Base-by-base conservation (phyloP, 2,329 filamentous ascomycete genomes). In the Stemphylium lycopersici region DNA sequence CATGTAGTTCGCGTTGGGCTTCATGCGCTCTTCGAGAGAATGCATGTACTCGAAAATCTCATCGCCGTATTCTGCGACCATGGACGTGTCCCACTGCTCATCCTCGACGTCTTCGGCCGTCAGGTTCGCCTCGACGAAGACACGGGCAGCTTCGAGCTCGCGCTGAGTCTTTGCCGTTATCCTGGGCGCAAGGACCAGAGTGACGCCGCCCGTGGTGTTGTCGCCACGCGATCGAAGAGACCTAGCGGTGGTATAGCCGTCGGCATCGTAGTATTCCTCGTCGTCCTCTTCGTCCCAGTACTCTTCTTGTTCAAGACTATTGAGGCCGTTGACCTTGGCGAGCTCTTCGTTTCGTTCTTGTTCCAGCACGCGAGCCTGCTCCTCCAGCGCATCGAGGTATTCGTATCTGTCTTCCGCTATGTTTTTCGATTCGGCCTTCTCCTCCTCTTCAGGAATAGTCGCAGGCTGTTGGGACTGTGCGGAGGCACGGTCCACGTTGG, bases 11-110 rank as follows among this genome's bases (percentile, higher is more conserved):
- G 91, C 83, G 69, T 95, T 93, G 1, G 95, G 95, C 36, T 93
- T 82, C 86, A 97, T 90, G 65, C 87, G 73, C 82, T 84, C 90
- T 91, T 99, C 95, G 46, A 96, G 87, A 53, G 90, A 83, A 47
- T 85, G 86, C 90, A 98, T 91, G 78, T 98, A 96, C 22, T 85
- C 82, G 68, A 98, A 97, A 65, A 99, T 98, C 68, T 99, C 95
- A 13, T 96, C 91, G 42, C 90, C 89, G 70, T 99, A 99, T 72
- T 98, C 93, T 10, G 93, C 90, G 45, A 98, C 95, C 95, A 99
- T 98, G 72, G 90, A 96, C 31, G 93, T 91, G 71, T 98, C 95
- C 87, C 90, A 96, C 47, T 84, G 81, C 72, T 98, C 93, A 61
- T 97, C 93, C 58, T 96, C 90, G 39, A 92, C 80, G 53, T 96